Conservation (phyloP, 2,329 filamentous ascomycete species). For the Beauveria varroae region DNA sequence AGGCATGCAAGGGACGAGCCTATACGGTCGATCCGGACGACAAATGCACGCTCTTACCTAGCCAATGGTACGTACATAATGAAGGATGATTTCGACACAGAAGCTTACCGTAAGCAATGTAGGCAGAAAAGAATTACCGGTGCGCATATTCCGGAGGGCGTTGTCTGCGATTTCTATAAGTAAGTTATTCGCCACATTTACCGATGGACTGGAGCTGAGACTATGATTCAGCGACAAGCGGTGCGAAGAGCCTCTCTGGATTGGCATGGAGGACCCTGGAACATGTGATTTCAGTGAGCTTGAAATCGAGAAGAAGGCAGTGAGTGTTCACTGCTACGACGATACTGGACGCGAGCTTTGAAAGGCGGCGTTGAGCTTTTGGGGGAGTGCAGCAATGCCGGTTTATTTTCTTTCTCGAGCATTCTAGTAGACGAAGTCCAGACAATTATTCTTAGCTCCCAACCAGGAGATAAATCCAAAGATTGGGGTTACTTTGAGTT, state of each 20-base stretch:
- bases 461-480: not conserved
- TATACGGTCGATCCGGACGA: not conserved
- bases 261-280: not conserved
- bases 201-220: conserved; percentile 7
- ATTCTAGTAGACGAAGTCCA: not conserved
- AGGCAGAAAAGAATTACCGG: not conserved
- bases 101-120: not conserved
- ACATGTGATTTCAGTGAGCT: not conserved
- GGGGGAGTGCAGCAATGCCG: not conserved
- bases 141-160: not conserved
- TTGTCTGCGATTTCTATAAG: not conserved
- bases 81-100: not conserved
- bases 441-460: not conserved
- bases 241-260: not conserved
- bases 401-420: not conserved
- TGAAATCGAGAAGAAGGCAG: not conserved
- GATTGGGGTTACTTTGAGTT: not conserved
- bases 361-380: not conserved
- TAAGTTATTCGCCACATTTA: not conserved
- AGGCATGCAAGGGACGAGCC: not conserved
- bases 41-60: not conserved
- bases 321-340: not conserved
- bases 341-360: not conserved
- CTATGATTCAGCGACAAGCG: conserved; percentile 24
- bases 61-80: not conserved